These are phyloP conservation scores for Phytophthora pseudosyringae DNA, from an alignment of 352 stramenopile genomes.

Conservation along the genomic window DNA sequence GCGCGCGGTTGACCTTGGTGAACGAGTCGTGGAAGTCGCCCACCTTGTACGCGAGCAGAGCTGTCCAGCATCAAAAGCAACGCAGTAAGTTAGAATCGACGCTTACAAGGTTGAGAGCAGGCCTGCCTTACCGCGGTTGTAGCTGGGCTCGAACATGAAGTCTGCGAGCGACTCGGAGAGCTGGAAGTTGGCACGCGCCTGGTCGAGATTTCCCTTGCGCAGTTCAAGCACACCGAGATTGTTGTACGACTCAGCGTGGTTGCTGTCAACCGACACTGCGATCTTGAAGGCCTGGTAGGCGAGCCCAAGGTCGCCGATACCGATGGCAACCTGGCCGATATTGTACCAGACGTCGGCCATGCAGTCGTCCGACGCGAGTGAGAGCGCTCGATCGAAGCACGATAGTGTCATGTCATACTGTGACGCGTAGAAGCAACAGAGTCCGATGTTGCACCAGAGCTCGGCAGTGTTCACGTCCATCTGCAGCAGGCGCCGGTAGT, in stretches of 20 bases:
- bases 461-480: conserved; percentile 93
- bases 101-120: neutral
- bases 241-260: conserved; percentile 93
- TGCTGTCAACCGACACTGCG: conserved; percentile 89
- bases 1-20: conserved; percentile 84
- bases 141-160: conserved; percentile 93
- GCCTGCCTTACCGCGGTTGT: conserved; percentile 78
- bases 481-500: conserved; percentile 93
- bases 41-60: conserved; percentile 90
- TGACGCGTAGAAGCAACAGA: conserved; percentile 94
- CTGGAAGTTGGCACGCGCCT: conserved; percentile 86
- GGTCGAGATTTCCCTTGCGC: conserved; percentile 88
- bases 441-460: conserved; percentile 95
- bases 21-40: conserved; percentile 92
- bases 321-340: conserved; percentile 92
- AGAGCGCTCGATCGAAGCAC: conserved; percentile 92
- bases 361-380: conserved; percentile 87
- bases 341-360: conserved; percentile 96
- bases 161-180: conserved; percentile 78
- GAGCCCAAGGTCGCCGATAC: conserved; percentile 92
- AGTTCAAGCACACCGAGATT: conserved; percentile 93
- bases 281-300: conserved; percentile 96
- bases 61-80: conserved; percentile 33
- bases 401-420: conserved; percentile 96
- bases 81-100: conserved; percentile 8